These are phyloP conservation scores for Curvularia sp. DNA, from an alignment of 2,329 filamentous ascomycete genomes.

Conservation along the genomic window DNA sequence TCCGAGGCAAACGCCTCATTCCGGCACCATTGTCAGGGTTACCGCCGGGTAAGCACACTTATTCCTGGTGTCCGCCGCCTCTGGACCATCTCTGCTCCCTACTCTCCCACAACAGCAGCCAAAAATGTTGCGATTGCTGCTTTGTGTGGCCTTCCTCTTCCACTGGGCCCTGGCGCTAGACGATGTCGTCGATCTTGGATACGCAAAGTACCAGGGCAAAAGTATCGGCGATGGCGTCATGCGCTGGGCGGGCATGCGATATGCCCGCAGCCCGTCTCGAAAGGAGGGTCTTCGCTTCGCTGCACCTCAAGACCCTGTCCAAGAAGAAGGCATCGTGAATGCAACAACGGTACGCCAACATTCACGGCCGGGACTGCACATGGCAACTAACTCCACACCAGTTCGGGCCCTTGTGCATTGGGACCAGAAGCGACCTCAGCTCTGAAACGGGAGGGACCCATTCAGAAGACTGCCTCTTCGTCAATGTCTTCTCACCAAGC, in stretches of 20 bases:
- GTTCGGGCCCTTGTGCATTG: conserved; percentile 47
- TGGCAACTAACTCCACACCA: conserved; percentile 22
- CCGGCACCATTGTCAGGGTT: conserved; percentile 4
- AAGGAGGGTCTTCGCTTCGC: conserved; percentile 62
- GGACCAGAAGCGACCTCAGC: conserved; percentile 31
- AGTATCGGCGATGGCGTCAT: conserved; percentile 64
- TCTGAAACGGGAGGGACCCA: conserved; percentile 36
- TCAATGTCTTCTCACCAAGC: conserved; percentile 49
- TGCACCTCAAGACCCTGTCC: conserved; percentile 68
- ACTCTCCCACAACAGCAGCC: neutral
- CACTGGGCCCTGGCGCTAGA: conserved; percentile 45
- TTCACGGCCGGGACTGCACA: neutral
- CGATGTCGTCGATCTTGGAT: conserved; percentile 66
- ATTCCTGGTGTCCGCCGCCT: neutral
- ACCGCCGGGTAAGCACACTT: conserved; percentile 5
- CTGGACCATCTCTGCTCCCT: neutral
- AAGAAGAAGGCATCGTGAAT: conserved; percentile 55
- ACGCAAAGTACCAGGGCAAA: conserved; percentile 69
- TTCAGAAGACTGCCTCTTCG: conserved; percentile 52
- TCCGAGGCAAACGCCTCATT: conserved; percentile 2
- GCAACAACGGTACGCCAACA: conserved; percentile 51
- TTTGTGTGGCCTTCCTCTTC: conserved; percentile 32
- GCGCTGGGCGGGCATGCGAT: conserved; percentile 78
- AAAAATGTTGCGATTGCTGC: conserved; percentile 34
- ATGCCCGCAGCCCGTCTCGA: conserved; percentile 57